phyloP scores from a whole-genome alignment of 2,329 filamentous ascomycete species.

The Talaromyces sp. region DNA sequence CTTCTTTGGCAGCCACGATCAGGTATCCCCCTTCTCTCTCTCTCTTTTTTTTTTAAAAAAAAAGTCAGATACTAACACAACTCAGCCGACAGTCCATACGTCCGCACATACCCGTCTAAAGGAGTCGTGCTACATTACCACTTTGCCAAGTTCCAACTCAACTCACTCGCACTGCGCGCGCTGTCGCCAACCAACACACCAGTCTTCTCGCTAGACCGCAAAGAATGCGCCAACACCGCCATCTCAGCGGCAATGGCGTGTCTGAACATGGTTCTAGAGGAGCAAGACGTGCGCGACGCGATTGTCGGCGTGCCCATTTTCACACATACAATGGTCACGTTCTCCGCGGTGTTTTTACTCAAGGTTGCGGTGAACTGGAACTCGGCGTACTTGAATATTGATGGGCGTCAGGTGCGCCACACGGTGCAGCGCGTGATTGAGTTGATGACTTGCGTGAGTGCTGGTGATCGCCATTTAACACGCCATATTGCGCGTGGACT shows the following conservation, averaged over 20 bases:
- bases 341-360: constrained; percentile 40
- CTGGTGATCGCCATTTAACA: constrained; percentile 37
- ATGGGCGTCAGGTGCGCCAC: constrained; percentile 31
- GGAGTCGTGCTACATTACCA: constrained; percentile 49
- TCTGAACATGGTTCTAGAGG: constrained; percentile 43
- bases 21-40: constrained; percentile 22
- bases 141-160: constrained; percentile 49
- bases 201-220: constrained; percentile 38
- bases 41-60: no score
- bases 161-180: constrained; percentile 36
- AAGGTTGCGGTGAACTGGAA: constrained; percentile 42
- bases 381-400: constrained; percentile 34
- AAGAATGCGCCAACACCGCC: constrained; percentile 40
- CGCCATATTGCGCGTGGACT: constrained; percentile 37
- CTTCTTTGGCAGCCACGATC: constrained; percentile 43
- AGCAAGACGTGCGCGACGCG: constrained; percentile 43
- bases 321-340: constrained; percentile 42
- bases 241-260: constrained; percentile 44
- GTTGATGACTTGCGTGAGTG: constrained; percentile 34
- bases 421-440: constrained; percentile 36
- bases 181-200: constrained; percentile 39
- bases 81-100: constrained; percentile 38
- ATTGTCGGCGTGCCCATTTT: constrained; percentile 44
- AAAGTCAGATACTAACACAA: constrained; percentile 4
- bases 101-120: constrained; percentile 45